Evolutionary conservation across 2,329 filamentous ascomycete genomes (phyloP).

Genomic region (Trichothecium sympodiale): DNA sequence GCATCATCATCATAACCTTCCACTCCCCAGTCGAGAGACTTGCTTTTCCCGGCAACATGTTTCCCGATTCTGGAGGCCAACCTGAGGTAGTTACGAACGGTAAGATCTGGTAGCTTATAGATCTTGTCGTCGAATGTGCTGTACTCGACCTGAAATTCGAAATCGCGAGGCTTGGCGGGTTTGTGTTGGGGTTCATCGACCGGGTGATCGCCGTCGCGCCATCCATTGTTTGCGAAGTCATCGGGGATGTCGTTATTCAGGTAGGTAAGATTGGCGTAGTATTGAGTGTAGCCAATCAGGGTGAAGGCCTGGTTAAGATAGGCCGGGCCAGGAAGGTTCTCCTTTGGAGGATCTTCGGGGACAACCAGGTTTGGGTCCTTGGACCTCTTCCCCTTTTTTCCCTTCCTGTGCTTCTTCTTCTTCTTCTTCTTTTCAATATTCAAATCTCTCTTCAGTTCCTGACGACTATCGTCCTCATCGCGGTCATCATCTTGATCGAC

Average conservation of each 20-base stretch:
- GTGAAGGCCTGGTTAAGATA: slow-evolving; percentile 80
- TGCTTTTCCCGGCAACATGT: slow-evolving; percentile 7
- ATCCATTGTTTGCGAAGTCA: slow-evolving; percentile 27
- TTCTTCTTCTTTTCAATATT: slow-evolving; percentile 20
- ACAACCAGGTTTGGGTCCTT: slow-evolving; percentile 51
- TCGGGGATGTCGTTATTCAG: slow-evolving; percentile 63
- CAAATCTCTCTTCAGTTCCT: slow-evolving; percentile 25
- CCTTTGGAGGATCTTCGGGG: slow-evolving; percentile 63
- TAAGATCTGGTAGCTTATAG: slow-evolving; percentile 72
- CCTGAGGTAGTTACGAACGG: slow-evolving; percentile 68
- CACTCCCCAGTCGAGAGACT: slow-evolving; percentile 11
- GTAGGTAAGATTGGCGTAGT: slow-evolving; percentile 84
- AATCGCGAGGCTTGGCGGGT: slow-evolving; percentile 48
- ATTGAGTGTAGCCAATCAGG: slow-evolving; percentile 73
- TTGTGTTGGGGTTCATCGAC: slow-evolving; percentile 40
- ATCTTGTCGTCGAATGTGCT: slow-evolving; percentile 66
- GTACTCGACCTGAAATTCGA: slow-evolving; percentile 77
- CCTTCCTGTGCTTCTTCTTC: slow-evolving; percentile 33
- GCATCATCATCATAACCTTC: slow-evolving; percentile 15
- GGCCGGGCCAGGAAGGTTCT: slow-evolving; percentile 70
- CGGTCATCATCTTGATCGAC: slow-evolving; percentile 19
- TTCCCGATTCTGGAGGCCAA: slow-evolving; percentile 68
- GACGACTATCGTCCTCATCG: slow-evolving; percentile 9
- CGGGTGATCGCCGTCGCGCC: slow-evolving; percentile 54
- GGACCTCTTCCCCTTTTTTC: slow-evolving; percentile 35